Percentiles rank a stretch among this genome's conserved stretches.
phyloP scores from a whole-genome alignment of 2,329 filamentous ascomycete genomes.

The Xylariomycetidae sp. region DNA sequence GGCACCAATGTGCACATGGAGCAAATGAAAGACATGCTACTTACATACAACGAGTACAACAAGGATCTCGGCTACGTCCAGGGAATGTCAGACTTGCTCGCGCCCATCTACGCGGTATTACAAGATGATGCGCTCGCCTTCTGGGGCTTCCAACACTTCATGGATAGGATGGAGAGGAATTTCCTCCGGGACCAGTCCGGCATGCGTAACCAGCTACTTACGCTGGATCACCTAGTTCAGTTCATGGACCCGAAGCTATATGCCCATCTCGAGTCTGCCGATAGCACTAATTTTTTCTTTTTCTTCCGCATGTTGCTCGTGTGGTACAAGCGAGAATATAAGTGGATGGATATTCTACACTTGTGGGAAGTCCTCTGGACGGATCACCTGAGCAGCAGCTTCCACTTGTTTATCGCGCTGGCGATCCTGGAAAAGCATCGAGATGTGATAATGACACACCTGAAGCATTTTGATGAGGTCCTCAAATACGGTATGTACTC shows the following conservation, averaged over 20 bases:
- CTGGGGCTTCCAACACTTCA: slow-evolving; percentile 93
- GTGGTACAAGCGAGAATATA: slow-evolving; percentile 98
- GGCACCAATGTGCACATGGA: slow-evolving; percentile 97
- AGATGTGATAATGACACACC: slow-evolving; percentile 92
- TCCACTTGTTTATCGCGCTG: slow-evolving; percentile 90
- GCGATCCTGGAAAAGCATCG: slow-evolving; percentile 94
- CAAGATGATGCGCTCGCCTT: slow-evolving; percentile 97
- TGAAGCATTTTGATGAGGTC: slow-evolving; percentile 94
- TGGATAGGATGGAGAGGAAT: slow-evolving; percentile 97
- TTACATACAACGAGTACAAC: slow-evolving; percentile 99
- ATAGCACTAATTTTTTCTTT: slow-evolving; percentile 99
- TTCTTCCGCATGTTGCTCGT: slow-evolving; percentile 99
- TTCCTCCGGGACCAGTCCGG: slow-evolving; percentile 94
- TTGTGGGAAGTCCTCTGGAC: slow-evolving; percentile 96
- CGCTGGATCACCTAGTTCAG: slow-evolving; percentile 90
- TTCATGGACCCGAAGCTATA: slow-evolving; percentile 96
- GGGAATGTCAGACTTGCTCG: slow-evolving; percentile 95
- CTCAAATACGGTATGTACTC: slow-evolving; percentile 80
- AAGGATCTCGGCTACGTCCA: slow-evolving; percentile 94
- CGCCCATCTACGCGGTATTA: slow-evolving; percentile 93
- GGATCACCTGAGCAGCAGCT: slow-evolving; percentile 81
- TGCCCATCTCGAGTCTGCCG: slow-evolving; percentile 79
- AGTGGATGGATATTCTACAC: slow-evolving; percentile 78
- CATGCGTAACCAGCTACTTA: slow-evolving; percentile 87
- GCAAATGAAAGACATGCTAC: slow-evolving; percentile 98